Evolutionary conservation across 75 land plant genomes (phyloP).

Genomic region (Pseudotsuga menziesii): DNA sequence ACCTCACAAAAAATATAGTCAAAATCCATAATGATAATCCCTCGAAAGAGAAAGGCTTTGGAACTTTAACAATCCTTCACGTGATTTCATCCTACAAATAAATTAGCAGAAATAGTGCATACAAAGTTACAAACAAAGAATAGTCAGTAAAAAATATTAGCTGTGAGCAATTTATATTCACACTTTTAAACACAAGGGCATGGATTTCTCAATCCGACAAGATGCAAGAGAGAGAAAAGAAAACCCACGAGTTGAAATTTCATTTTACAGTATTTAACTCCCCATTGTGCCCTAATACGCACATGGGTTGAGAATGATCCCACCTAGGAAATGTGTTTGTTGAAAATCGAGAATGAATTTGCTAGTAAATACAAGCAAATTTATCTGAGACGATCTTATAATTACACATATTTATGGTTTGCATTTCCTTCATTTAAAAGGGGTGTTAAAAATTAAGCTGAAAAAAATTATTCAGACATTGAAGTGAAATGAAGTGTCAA

Average conservation of each 20-base stretch:
- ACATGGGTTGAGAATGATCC: constrained; percentile 99
- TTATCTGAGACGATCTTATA: background rate
- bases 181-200: background rate
- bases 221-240: background rate
- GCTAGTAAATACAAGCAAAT: constrained; percentile 14
- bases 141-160: background rate
- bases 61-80: constrained; percentile 91
- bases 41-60: constrained; percentile 65
- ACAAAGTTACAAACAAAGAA: background rate
- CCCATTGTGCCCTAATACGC: constrained; percentile 96
- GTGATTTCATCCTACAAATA: constrained; percentile 88
- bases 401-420: background rate
- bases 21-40: too few species aligned
- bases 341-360: constrained; percentile 97
- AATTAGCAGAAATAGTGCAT: background rate
- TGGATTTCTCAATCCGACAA: background rate
- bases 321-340: constrained; percentile 99
- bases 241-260: constrained; percentile 84
- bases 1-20: too few species aligned
- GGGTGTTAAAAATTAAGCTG: background rate
- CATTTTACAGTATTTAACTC: constrained; percentile 98
- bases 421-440: background rate
- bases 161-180: background rate
- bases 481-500: background rate
- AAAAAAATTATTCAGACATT: background rate